Evolutionary conservation across 2,329 filamentous ascomycete genomes (phyloP), one percentile per base, ranked within the genome.

Genomic region (Sporothrix sp.): DNA sequence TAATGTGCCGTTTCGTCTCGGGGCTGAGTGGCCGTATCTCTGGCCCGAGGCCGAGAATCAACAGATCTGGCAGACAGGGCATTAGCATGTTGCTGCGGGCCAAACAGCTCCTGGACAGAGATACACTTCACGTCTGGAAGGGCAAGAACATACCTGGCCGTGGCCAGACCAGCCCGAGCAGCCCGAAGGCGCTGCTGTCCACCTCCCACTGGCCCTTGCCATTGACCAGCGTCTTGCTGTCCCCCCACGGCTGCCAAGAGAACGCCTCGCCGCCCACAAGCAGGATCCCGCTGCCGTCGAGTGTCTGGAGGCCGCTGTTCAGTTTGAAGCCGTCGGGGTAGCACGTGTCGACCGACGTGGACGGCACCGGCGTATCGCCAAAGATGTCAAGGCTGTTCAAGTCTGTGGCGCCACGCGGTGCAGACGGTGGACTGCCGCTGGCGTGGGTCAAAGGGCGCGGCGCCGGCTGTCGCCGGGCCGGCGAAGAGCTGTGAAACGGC

Each of bases 231-330:
- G 62, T 68, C 66, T 62, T 68, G 46, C 61, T 63, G 47, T 49
- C 58, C 54, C 46, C 67, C 88, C 91, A 96, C 4, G 93, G 93
- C 62, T 78, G 72, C 93, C 93, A 98, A 46, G 74, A 69, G 65
- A 96, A 97, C 1, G 84, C 89, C 66, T 97, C 89, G 6, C 91
- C 91, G 36, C 81, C 84, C 2, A 96, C 76, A 5, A 98, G 74
- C 55, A 98, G 63, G 0, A 79, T 73, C 2, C 76, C 77, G 18
- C 64, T 67, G 48, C 71, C 72, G 21, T 66, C 63, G 50, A 68
- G 69, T 27, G 95, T 79, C 48, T 78, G 81, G 32, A 85, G 70
- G 10, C 90, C 89, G 59, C 82, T 94, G 67, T 93, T 85, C 40
- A 98, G 73, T 57, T 85, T 80, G 66, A 98, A 98, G 1, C 93